These are phyloP conservation scores for Citrus unshiu DNA, from an alignment of 345 rosid genomes.

Conservation along the genomic window DNA sequence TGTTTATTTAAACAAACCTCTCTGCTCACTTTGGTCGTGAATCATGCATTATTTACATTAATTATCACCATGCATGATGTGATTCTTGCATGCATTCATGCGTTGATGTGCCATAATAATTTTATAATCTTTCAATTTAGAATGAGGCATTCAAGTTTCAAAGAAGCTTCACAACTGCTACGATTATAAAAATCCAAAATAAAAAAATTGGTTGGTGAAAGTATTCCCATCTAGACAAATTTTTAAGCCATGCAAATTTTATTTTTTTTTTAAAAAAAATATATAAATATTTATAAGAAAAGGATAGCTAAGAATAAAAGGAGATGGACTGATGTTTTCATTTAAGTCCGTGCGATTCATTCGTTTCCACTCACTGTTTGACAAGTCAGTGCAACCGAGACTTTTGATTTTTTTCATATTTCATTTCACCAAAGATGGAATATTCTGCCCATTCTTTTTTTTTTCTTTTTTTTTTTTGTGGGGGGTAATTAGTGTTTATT, in stretches of 20 bases:
- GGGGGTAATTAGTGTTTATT: not conserved
- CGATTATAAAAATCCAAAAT: not conserved
- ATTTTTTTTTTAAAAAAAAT: not conserved
- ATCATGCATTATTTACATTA: conserved; percentile 2
- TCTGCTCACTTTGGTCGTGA: not conserved
- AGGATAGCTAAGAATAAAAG: conserved; percentile 23
- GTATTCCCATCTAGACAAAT: conserved; percentile 12
- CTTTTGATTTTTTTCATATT: not conserved
- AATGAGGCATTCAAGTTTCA: conserved; percentile 12
- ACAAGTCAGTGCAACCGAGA: not conserved
- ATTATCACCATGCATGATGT: not conserved
- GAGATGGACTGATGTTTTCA: conserved; percentile 30
- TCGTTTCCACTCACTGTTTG: not conserved
- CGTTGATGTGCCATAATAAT: not conserved
- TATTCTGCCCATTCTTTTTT: not conserved
- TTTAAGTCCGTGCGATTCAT: conserved; percentile 11
- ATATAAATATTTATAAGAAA: not conserved
- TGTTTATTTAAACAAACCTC: not conserved
- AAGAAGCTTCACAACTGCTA: conserved; percentile 21
- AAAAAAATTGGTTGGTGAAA: conserved; percentile 14
- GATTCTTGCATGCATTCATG: not conserved
- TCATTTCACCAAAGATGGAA: not conserved
- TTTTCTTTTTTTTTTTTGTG: not conserved
- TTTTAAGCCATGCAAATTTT: conserved; percentile 18
- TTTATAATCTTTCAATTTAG: not conserved